Evolutionary conservation across 106 monocot genomes (phyloP).

Genomic region (Allium cepa): DNA sequence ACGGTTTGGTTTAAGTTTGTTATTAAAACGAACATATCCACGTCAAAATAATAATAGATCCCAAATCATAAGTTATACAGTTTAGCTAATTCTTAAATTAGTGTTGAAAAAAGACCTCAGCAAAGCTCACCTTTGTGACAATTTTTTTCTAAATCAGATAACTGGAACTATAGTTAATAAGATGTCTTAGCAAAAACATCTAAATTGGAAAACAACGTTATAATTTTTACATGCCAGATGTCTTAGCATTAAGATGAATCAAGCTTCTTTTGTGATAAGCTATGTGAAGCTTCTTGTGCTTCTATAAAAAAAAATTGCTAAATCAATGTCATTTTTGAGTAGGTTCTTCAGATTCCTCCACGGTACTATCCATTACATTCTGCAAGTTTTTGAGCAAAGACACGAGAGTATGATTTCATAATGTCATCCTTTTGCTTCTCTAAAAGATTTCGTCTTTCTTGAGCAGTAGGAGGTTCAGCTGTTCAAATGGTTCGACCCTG

Average conservation of each 20-base stretch:
- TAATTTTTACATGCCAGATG: conserved; percentile 12
- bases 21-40: too few species aligned
- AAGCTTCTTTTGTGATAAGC: conserved; percentile 48
- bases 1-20: too few species aligned
- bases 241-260: conserved; percentile 63
- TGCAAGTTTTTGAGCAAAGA: conserved; percentile 49
- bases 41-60: too few species aligned
- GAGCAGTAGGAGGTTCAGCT: conserved; percentile 68
- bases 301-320: conserved; percentile 54
- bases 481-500: conserved; percentile 72
- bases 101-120: too few species aligned
- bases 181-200: too few species aligned
- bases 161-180: too few species aligned
- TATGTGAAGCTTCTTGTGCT: conserved; percentile 56
- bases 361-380: conserved; percentile 37
- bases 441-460: conserved; percentile 54
- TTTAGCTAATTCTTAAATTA: too few species aligned
- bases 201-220: too few species aligned
- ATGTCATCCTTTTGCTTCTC: conserved; percentile 62
- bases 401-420: conserved; percentile 32
- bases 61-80: too few species aligned
- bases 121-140: too few species aligned
- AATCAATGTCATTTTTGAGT: conserved; percentile 53
- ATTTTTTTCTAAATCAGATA: too few species aligned
- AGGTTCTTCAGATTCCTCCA: conserved; percentile 70